Base-by-base conservation (phyloP, 768 basidiomycete genomes). In the Collybia sordida region DNA sequence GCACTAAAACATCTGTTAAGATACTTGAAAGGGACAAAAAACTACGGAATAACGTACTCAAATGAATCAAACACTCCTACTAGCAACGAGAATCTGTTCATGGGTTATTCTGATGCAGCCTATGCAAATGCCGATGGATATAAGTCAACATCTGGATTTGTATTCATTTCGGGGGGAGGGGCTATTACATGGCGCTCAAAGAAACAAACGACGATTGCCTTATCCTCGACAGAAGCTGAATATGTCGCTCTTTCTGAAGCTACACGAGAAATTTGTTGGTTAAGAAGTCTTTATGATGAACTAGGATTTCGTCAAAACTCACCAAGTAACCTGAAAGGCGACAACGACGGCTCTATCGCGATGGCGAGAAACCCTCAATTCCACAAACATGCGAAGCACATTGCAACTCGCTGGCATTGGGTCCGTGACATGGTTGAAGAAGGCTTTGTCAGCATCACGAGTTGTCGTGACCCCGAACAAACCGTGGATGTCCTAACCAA, bases 181-280 rank as follows among this genome's bases (percentile, higher is more conserved):
- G 60, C 67, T 2, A 60, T 80, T 5, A 55, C 57, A 6, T 80
- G 78, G 78, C 55, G 56, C 4, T 66, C 67, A 64, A 28, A 45
- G 15, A 45, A 45, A 14, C 44, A 45, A 35, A 45, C 23, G 2
- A 45, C 19, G 3, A 45, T 45, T 4, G 24, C 44, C 14, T 4
- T 45, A 7, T 45, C 25, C 2, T 45, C 40, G 5, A 42, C 40
- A 3, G n/a, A n/a, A n/a, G n/a, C n/a, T n/a, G n/a, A n/a, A n/a
- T n/a, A n/a, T n/a, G n/a, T n/a, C n/a, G 23, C 31, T 14, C 31
- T 46, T 19, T 11, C 45, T 1, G 17, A 46, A 25, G 45, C 45
- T 14, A 11, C 8, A 25, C 12, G 31, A 5, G 17, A 46, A 46
- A 31, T 31, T 15, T 35, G 11, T 4, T 46, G 45, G 45, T 21